Evolutionary conservation across 2,329 filamentous ascomycete genomes (phyloP).

Genomic region (Fusarium phyllophilum): DNA sequence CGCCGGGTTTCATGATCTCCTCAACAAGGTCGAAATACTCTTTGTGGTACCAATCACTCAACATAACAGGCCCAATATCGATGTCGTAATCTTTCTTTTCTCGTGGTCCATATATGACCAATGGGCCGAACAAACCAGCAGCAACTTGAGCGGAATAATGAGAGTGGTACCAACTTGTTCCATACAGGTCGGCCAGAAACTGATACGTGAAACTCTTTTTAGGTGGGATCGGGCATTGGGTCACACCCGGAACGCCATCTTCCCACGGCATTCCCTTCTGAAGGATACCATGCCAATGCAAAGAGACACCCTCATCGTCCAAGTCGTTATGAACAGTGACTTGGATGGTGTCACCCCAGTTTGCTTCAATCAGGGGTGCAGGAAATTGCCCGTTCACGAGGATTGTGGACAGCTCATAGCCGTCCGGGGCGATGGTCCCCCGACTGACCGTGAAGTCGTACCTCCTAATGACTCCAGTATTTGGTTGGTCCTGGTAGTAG

Average conservation of each 20-base stretch:
- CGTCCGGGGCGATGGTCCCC: slow-evolving; percentile 64
- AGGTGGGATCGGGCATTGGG: slow-evolving; percentile 75
- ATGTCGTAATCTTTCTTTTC: slow-evolving; percentile 65
- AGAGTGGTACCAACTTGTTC: slow-evolving; percentile 68
- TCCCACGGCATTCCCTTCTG: slow-evolving; percentile 62
- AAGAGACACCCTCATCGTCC: slow-evolving; percentile 58
- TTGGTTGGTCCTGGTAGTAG: slow-evolving; percentile 60
- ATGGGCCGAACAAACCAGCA: slow-evolving; percentile 69
- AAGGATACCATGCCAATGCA: slow-evolving; percentile 66
- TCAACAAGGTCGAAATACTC: slow-evolving; percentile 60
- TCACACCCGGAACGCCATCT: slow-evolving; percentile 62
- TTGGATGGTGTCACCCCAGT: slow-evolving; percentile 71
- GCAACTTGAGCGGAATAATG: slow-evolving; percentile 69
- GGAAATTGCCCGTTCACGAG: slow-evolving; percentile 74
- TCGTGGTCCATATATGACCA: slow-evolving; percentile 66
- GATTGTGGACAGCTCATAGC: slow-evolving; percentile 63
- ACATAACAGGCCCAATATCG: slow-evolving; percentile 66
- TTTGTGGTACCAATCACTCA: slow-evolving; percentile 71
- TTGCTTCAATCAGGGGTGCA: slow-evolving; percentile 71
- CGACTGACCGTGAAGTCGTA: slow-evolving; percentile 66
- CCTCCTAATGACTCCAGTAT: slow-evolving; percentile 64
- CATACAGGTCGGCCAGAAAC: slow-evolving; percentile 64
- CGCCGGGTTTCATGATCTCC: slow-evolving; percentile 55
- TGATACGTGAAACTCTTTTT: slow-evolving; percentile 64
- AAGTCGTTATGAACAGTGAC: slow-evolving; percentile 78